Base-by-base conservation (phyloP, 1,284 basidiomycete genomes). In the Trametes hirsuta region DNA sequence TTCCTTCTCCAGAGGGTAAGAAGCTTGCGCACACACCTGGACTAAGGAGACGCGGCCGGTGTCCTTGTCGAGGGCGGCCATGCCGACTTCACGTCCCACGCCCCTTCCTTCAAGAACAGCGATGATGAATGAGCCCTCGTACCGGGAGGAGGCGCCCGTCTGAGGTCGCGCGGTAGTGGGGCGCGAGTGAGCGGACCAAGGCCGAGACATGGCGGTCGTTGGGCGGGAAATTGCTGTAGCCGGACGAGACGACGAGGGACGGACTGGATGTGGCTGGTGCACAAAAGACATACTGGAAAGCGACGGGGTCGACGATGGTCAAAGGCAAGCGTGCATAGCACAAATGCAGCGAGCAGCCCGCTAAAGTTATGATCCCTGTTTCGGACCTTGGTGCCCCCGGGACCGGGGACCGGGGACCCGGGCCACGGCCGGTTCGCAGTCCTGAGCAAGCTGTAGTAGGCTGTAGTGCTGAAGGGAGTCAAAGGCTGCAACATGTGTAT, bases 21-120 rank as follows among this genome's bases (percentile, higher is more conserved):
- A 0, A n/a, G 21, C 2, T 44, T 10, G 21, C 18, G 22, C 18
- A 18, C 18, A 15, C 14, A 88, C 91, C 79, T 92, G 91, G 22
- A 91, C 83, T 18, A 90, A 75, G 72, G 86, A 81, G 30, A 90
- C 89, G 57, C 83, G 81, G 11, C 92, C 93, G 0, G 91, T 95
- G 40, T 91, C 88, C 64, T 82, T 84, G 60, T 94, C 88, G n/a
- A 95, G 79, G 0, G 90, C 90, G 1, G 93, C 93, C 39, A 96
- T 85, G 3, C 94, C 94, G 2, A 95, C 85, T 74, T 96, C 94
- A 41, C 89, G 80, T 0, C 88, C 87, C 22, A 89, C 79, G 2
- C 91, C 90, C 39, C 90, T 79, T 8, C 90, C 87, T 74, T 93
- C 90, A 12, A 92, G 74, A 18, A 93, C 72, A 5, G 91, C 86